Percentiles rank a stretch among this genome's conserved stretches.
Conservation (phyloP, 2,329 filamentous ascomycete genomes). For the Aspergillus ochraceoroseus region DNA sequence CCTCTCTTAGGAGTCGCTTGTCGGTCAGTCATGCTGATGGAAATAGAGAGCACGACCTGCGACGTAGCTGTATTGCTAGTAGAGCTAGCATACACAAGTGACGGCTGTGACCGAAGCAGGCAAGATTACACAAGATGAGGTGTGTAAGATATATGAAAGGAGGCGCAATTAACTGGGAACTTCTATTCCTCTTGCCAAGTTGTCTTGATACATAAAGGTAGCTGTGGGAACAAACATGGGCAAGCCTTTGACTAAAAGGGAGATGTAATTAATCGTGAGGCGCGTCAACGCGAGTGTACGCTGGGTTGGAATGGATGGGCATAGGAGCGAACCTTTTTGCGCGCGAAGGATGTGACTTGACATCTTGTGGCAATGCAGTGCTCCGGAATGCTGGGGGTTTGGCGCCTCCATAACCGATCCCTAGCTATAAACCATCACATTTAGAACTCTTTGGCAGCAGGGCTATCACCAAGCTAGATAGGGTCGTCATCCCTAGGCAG, state of each 20-base stretch:
- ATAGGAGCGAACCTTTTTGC: conserved; percentile 11
- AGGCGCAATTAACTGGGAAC: too few relatives aligned
- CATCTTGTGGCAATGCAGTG: not conserved
- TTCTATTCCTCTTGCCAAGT: too few relatives aligned
- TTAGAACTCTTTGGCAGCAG: not conserved
- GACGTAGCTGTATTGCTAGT: conserved; percentile 4
- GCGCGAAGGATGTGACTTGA: conserved; percentile 2
- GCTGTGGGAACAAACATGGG: not conserved
- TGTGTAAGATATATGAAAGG: not conserved
- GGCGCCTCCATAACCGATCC: not conserved
- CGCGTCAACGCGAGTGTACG: conserved; percentile 21
- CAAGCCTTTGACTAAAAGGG: conserved; percentile 10
- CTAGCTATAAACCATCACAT: not conserved
- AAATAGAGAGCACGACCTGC: conserved; percentile 2
- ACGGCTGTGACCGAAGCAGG: not conserved
- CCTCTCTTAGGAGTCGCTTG: conserved; percentile 22
- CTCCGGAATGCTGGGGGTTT: conserved; percentile 9
- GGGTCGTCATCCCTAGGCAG: not conserved
- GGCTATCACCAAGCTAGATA: conserved; percentile 1
- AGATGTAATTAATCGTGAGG: conserved; percentile 9
- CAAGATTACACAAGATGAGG: not conserved
- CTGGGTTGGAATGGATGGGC: conserved; percentile 21
- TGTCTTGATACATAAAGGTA: conserved; percentile 8
- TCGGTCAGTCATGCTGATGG: conserved; percentile 12
- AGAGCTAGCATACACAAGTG: conserved; percentile 6